A percentile compares a stretch with the other conserved stretches of the same genome.
These are phyloP conservation scores for Trichoderma brevicompactum DNA, from an alignment of 2,329 filamentous ascomycete genomes.

Conservation along the genomic window DNA sequence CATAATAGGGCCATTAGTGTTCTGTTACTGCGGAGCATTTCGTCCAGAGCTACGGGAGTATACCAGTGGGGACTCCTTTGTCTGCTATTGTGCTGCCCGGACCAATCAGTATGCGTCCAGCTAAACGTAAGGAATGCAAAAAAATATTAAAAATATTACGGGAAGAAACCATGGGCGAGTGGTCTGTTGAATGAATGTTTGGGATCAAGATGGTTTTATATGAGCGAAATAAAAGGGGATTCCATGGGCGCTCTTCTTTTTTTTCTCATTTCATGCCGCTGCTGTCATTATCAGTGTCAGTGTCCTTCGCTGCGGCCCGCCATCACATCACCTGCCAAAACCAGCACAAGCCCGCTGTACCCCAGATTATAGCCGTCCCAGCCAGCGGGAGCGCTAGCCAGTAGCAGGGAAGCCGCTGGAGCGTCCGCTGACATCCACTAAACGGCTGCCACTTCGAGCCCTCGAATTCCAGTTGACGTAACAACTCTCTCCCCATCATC, in stretches of 20 bases:
- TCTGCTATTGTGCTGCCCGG: not conserved
- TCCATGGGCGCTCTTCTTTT: not conserved
- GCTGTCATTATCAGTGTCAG: not conserved
- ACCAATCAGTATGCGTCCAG: not conserved
- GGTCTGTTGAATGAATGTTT: not conserved
- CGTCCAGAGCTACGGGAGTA: not conserved
- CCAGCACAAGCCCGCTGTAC: conserved; percentile 26
- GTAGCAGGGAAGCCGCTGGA: conserved; percentile 16
- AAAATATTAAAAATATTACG: not conserved
- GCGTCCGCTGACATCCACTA: conserved; percentile 6
- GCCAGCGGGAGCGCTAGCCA: conserved; percentile 28
- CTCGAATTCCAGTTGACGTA: conserved; percentile 29
- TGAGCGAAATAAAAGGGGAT: not conserved
- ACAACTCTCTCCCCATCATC: conserved; percentile 2
- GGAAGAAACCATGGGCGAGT: not conserved
- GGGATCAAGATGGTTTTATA: not conserved
- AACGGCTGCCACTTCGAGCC: not conserved
- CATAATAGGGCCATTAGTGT: no score
- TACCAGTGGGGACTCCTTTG: not conserved
- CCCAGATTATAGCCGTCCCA: conserved; percentile 22
- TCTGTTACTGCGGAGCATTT: not conserved
- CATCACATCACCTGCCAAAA: conserved; percentile 15
- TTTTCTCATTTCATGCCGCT: not conserved
- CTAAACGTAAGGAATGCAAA: conserved; percentile 4
- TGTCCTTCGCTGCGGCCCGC: not conserved